Evolutionary conservation across 164 flowering plant genomes (phyloP).

Genomic region (Macadamia tetraphylla): DNA sequence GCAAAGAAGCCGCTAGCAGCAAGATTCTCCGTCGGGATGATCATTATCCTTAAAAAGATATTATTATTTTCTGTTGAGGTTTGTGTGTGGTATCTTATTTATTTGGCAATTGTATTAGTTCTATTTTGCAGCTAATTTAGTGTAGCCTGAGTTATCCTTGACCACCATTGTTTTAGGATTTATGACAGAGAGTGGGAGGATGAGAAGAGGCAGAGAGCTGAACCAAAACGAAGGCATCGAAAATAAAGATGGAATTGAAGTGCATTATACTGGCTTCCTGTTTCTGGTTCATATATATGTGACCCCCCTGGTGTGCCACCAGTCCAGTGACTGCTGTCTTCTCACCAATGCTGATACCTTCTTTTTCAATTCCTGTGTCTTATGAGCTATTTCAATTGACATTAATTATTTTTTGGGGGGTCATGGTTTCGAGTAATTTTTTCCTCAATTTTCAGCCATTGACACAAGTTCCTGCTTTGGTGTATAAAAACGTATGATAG

Average conservation of each 20-base stretch:
- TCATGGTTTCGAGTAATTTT: not conserved
- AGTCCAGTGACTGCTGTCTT: not conserved
- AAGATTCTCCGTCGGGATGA: slow-evolving; percentile 86
- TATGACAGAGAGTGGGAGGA: slow-evolving; percentile 98
- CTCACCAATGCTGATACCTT: not conserved
- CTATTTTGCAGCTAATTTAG: not conserved
- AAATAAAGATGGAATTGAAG: slow-evolving; percentile 27
- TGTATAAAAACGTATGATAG: not conserved
- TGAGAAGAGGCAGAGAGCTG: slow-evolving; percentile 88
- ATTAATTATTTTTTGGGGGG: not conserved
- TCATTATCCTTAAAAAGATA: slow-evolving; percentile 63
- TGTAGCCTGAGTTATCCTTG: slow-evolving; percentile 28
- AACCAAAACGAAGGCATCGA: slow-evolving; percentile 85
- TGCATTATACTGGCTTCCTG: not conserved
- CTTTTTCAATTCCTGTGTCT: not conserved
- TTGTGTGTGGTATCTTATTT: not conserved
- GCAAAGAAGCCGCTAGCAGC: slow-evolving; percentile 61
- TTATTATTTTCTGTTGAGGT: not conserved
- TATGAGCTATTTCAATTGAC: not conserved
- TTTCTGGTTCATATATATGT: not conserved
- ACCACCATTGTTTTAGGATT: slow-evolving; percentile 38
- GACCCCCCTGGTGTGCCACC: not conserved
- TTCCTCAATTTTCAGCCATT: not conserved
- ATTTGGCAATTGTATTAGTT: too few relatives aligned
- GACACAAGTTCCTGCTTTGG: not conserved